Conservation (phyloP, 2,329 filamentous ascomycete genomes). For the Aspergillus alliaceus region DNA sequence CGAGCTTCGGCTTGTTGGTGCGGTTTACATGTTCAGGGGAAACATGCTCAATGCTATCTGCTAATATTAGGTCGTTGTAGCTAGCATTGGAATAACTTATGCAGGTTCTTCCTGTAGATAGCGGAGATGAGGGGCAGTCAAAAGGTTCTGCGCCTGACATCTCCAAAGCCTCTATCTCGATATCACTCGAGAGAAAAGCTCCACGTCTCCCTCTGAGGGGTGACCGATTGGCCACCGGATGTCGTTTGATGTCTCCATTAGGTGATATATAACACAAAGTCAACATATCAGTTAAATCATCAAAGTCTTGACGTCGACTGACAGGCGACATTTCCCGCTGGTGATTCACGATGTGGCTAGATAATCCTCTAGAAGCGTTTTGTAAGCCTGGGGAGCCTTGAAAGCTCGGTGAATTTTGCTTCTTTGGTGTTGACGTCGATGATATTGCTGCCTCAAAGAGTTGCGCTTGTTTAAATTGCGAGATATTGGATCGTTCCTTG, state of each 20-base stretch:
- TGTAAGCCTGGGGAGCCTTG: slow-evolving; percentile 5
- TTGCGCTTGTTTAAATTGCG: slow-evolving; percentile 27
- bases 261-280: slow-evolving; percentile 23
- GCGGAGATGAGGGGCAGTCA: slow-evolving; percentile 1
- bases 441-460: slow-evolving; percentile 31
- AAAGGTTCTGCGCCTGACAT: neutral
- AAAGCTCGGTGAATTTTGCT: slow-evolving; percentile 13
- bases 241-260: slow-evolving; percentile 20
- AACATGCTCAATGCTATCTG: neutral
- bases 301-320: slow-evolving; percentile 16
- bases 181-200: slow-evolving; percentile 4
- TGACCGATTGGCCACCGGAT: slow-evolving; percentile 14
- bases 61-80: slow-evolving; percentile 4
- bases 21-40: neutral
- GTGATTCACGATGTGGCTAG: slow-evolving; percentile 15
- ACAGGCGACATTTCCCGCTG: slow-evolving; percentile 10
- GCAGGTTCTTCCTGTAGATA: slow-evolving; percentile 10
- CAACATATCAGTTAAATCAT: slow-evolving; percentile 27
- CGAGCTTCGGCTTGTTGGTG: neutral
- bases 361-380: slow-evolving; percentile 8
- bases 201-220: slow-evolving; percentile 10
- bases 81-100: slow-evolving; percentile 27
- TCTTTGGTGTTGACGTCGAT: slow-evolving; percentile 12
- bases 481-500: slow-evolving; percentile 34
- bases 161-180: slow-evolving; percentile 14